Percentiles rank a stretch among this genome's conserved stretches.
These are phyloP conservation scores for Daldinia grandis DNA, from an alignment of 495 filamentous ascomycete genomes.

Conservation along the genomic window DNA sequence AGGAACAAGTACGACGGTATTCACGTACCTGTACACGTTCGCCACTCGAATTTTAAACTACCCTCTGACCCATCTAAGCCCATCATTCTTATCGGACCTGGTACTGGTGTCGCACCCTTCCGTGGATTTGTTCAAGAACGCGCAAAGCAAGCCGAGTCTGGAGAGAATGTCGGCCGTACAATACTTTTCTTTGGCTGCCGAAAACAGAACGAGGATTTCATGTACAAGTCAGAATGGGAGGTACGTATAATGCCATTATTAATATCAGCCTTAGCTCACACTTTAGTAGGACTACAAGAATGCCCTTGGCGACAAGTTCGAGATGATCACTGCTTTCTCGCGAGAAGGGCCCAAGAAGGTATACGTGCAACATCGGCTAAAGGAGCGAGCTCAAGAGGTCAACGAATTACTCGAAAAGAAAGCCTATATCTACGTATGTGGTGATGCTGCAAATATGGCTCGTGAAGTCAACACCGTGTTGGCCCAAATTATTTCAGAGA, in stretches of 20 bases:
- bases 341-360: slow-evolving; percentile 86
- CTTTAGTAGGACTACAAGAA: slow-evolving; percentile 74
- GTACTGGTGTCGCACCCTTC: slow-evolving; percentile 97
- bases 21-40: slow-evolving; percentile 93
- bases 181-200: slow-evolving; percentile 96
- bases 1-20: slow-evolving; percentile 97
- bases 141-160: slow-evolving; percentile 77
- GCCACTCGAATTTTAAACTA: slow-evolving; percentile 99
- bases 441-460: slow-evolving; percentile 98
- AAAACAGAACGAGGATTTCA: slow-evolving; percentile 82
- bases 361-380: slow-evolving; percentile 93
- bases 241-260: slow-evolving; percentile 63
- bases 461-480: slow-evolving; percentile 91
- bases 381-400: slow-evolving; percentile 82
- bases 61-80: slow-evolving; percentile 94
- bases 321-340: slow-evolving; percentile 92
- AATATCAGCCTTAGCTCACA: slow-evolving; percentile 26
- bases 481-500: slow-evolving; percentile 81
- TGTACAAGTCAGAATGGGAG: slow-evolving; percentile 93
- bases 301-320: slow-evolving; percentile 84
- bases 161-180: slow-evolving; percentile 87
- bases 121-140: slow-evolving; percentile 95
- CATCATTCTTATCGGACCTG: slow-evolving; percentile 94
- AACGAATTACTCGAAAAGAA: slow-evolving; percentile 87
- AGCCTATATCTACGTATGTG: slow-evolving; percentile 97